Conservation (phyloP, 2,329 filamentous ascomycete genomes). For the Botryotinia convoluta region DNA sequence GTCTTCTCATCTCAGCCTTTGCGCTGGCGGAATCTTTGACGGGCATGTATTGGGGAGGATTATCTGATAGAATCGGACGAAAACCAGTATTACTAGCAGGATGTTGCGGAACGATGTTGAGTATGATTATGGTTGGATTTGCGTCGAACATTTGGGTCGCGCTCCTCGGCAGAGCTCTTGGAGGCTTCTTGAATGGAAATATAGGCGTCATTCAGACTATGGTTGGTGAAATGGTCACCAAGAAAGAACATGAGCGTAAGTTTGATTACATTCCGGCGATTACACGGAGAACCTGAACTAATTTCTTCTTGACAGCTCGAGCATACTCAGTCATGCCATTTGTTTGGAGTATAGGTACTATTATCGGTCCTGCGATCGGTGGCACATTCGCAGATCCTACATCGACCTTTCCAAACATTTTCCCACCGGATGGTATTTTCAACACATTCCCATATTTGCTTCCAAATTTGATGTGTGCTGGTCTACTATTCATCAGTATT, state of each 20-base stretch:
- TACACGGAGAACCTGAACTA: background rate
- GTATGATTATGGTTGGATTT: constrained; percentile 79
- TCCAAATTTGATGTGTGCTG: constrained; percentile 81
- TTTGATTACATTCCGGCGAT: background rate
- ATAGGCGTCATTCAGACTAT: constrained; percentile 83
- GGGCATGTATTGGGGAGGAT: constrained; percentile 82
- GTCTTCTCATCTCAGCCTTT: constrained; percentile 83
- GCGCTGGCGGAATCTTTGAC: constrained; percentile 78
- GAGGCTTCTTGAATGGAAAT: constrained; percentile 85
- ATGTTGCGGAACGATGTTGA: constrained; percentile 77
- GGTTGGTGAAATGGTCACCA: constrained; percentile 83
- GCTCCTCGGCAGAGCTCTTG: constrained; percentile 69
- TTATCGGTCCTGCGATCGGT: constrained; percentile 83
- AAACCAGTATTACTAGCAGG: constrained; percentile 83
- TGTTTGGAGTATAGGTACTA: constrained; percentile 87
- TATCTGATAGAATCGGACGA: constrained; percentile 78
- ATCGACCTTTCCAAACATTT: constrained; percentile 67
- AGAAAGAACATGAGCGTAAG: constrained; percentile 37
- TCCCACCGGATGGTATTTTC: constrained; percentile 68
- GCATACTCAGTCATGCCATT: constrained; percentile 94
- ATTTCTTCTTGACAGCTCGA: constrained; percentile 45
- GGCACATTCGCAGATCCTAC: constrained; percentile 81
- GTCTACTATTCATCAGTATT: constrained; percentile 74
- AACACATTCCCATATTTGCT: constrained; percentile 80
- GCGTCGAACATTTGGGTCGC: constrained; percentile 82